Conservation (phyloP, 2,329 filamentous ascomycete genomes). For the Curvularia lunata region DNA sequence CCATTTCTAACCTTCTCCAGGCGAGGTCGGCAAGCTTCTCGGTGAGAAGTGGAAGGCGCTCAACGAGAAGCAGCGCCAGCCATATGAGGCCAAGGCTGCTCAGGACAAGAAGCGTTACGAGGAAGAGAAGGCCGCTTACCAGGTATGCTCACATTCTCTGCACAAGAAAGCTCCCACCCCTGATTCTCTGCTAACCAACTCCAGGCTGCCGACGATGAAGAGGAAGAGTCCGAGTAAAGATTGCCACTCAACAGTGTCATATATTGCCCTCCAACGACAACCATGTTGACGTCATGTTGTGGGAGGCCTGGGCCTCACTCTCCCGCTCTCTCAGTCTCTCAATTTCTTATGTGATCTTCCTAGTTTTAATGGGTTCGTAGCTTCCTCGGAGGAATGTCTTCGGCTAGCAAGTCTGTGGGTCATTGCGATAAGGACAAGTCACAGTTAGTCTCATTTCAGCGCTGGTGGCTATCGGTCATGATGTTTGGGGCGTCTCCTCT, state of each 20-base stretch:
- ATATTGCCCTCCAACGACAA: conserved; percentile 17
- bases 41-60: conserved; percentile 99
- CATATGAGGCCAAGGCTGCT: conserved; percentile 96
- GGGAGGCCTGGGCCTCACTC: conserved; percentile 25
- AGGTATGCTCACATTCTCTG: conserved; percentile 26
- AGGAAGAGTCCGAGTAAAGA: conserved; percentile 51
- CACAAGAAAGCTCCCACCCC: neutral
- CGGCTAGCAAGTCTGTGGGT: conserved; percentile 34
- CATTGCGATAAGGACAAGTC: conserved; percentile 29
- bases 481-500: conserved; percentile 41
- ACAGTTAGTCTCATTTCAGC: conserved; percentile 37
- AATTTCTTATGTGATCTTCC: conserved; percentile 33
- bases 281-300: conserved; percentile 40
- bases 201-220: conserved; percentile 46
- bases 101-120: conserved; percentile 99
- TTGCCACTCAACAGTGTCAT: conserved; percentile 14
- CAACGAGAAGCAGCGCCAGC: conserved; percentile 87
- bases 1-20: conserved; percentile 53
- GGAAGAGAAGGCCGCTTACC: conserved; percentile 88
- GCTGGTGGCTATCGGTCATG: conserved; percentile 32
- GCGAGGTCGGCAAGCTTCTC: conserved; percentile 96
- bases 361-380: conserved; percentile 32
- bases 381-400: conserved; percentile 27
- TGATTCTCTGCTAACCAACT: conserved; percentile 20
- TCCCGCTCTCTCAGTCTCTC: conserved; percentile 19